Percentiles rank a stretch among this genome's conserved stretches.
Evolutionary conservation across 495 filamentous ascomycete genomes (phyloP).

Genomic region (Talaromyces trachyspermus): DNA sequence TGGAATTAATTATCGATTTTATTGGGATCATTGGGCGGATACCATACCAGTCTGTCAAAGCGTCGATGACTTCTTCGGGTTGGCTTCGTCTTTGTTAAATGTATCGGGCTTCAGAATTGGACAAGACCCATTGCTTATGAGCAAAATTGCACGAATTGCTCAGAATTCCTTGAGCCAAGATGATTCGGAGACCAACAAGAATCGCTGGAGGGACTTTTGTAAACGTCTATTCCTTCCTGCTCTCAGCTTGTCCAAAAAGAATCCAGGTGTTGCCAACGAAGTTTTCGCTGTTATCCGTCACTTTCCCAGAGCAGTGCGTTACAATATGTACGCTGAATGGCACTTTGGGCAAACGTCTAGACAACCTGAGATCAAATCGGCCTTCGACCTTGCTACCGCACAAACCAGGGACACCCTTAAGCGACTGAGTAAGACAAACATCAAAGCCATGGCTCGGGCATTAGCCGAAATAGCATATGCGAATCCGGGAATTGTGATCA

Average conservation of each 20-base stretch:
- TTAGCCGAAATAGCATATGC: constrained; percentile 82
- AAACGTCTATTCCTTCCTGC: constrained; percentile 77
- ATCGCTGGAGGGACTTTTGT: constrained; percentile 73
- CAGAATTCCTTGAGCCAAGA: constrained; percentile 64
- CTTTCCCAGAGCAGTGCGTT: constrained; percentile 70
- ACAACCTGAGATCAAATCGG: constrained; percentile 67
- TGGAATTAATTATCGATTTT: constrained; percentile 75
- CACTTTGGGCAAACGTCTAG: constrained; percentile 69
- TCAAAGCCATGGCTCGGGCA: constrained; percentile 72
- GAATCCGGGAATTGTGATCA: constrained; percentile 86
- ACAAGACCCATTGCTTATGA: constrained; percentile 66
- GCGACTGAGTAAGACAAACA: constrained; percentile 74
- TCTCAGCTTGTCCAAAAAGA: constrained; percentile 72
- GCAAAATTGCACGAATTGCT: constrained; percentile 77
- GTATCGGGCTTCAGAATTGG: constrained; percentile 82
- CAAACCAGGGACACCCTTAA: constrained; percentile 81
- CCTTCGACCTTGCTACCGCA: constrained; percentile 64
- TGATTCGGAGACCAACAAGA: constrained; percentile 55
- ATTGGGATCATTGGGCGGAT: constrained; percentile 96
- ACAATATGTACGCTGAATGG: constrained; percentile 91
- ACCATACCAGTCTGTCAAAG: constrained; percentile 85
- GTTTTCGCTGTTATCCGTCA: constrained; percentile 72
- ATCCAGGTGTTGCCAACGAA: constrained; percentile 75
- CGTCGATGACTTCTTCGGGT: constrained; percentile 80
- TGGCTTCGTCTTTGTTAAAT: constrained; percentile 80